A percentile compares a stretch with the other conserved stretches of the same genome.
phyloP scores from a whole-genome alignment of 257 asterid species.

The Parsonsia alboflavescens region DNA sequence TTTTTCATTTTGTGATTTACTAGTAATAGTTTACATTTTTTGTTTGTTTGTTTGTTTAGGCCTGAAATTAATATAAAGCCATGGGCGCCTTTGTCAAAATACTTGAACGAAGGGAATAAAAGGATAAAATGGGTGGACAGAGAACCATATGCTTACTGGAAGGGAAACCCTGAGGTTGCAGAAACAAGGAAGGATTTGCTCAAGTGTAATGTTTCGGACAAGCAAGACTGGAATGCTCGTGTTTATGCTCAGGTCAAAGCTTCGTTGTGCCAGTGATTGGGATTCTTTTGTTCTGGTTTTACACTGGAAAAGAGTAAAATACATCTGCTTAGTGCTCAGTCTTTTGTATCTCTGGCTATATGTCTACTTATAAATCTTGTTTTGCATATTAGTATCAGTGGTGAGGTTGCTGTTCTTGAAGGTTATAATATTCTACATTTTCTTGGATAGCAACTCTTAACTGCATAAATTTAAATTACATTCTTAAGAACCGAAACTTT shows the following conservation, averaged over 20 bases:
- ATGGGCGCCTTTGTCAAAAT: slow-evolving; percentile 54
- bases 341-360: neutral
- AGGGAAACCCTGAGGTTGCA: slow-evolving; percentile 62
- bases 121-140: slow-evolving; percentile 59
- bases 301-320: neutral
- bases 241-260: slow-evolving; percentile 56
- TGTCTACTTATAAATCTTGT: neutral
- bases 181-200: slow-evolving; percentile 61
- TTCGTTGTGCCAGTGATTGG: neutral
- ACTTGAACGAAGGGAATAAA: slow-evolving; percentile 49
- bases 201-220: slow-evolving; percentile 61
- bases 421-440: neutral
- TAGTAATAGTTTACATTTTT: neutral
- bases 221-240: slow-evolving; percentile 86
- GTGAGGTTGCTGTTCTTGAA: neutral
- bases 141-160: slow-evolving; percentile 89
- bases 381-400: neutral
- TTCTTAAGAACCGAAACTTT: neutral
- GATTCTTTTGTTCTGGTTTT: too few species aligned
- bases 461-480: neutral
- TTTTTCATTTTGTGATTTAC: neutral
- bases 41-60: slow-evolving; percentile 29
- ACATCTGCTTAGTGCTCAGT: neutral
- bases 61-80: slow-evolving; percentile 81
- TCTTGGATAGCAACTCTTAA: neutral